Evolutionary conservation across 192 early-diverging fungal genomes (phyloP).

Genomic region (Jimgerdemannia flammicorona): DNA sequence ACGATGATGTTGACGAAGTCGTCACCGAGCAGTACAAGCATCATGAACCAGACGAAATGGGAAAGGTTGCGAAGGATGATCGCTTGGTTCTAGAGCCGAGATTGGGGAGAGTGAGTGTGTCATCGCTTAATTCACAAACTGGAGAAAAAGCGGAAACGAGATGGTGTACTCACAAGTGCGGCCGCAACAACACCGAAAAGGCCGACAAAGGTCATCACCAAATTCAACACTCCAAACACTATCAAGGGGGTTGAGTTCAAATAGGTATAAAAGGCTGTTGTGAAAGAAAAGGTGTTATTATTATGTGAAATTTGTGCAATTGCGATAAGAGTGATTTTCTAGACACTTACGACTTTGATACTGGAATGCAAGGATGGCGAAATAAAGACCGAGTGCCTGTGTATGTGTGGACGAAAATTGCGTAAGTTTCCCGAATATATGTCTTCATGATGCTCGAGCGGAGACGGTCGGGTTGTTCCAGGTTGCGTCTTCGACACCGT

Average conservation of each 20-base stretch:
- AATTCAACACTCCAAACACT: conserved; percentile 16
- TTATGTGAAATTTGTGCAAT: not conserved
- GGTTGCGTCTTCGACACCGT: not conserved
- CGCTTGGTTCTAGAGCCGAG: conserved; percentile 13
- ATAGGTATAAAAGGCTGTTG: conserved; percentile 28
- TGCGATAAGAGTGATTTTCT: not conserved
- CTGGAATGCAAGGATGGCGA: conserved; percentile 16
- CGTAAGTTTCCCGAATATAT: not conserved
- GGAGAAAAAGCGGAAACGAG: not conserved
- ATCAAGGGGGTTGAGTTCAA: conserved; percentile 21
- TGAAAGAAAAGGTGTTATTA: not conserved
- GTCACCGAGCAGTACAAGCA: conserved; percentile 19
- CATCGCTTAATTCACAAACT: too few species aligned
- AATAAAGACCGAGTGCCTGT: conserved; percentile 23
- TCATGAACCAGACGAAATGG: conserved; percentile 13
- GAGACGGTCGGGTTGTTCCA: not conserved
- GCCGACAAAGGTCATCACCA: conserved; percentile 18
- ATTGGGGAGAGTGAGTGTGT: too few species aligned
- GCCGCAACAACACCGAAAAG: conserved; percentile 15
- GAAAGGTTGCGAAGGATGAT: conserved; percentile 5
- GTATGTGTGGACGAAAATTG: not conserved
- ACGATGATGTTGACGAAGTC: conserved; percentile 24
- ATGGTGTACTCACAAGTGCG: conserved; percentile 18
- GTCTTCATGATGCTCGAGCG: not conserved
- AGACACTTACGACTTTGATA: conserved; percentile 21